A percentile compares a stretch with the other conserved stretches of the same genome.
phyloP scores from a whole-genome alignment of 768 basidiomycete species.

The Xerocomellus amylosporus region DNA sequence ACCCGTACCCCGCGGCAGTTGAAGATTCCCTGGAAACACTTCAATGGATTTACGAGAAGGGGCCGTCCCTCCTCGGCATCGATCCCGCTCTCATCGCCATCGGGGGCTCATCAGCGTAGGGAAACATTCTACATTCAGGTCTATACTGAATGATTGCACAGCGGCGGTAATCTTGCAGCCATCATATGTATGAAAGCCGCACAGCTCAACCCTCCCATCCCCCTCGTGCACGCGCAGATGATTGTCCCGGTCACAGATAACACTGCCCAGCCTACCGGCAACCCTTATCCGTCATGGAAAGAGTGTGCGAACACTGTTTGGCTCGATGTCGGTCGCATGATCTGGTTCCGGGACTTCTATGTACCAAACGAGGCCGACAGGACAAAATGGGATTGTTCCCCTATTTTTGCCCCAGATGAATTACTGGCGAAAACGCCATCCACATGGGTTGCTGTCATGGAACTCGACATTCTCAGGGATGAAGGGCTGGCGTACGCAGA shows the following conservation, averaged over 20 bases:
- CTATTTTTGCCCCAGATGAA: constrained; percentile 62
- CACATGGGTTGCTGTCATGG: constrained; percentile 66
- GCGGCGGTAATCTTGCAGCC: constrained; percentile 71
- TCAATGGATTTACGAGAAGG: constrained; percentile 38
- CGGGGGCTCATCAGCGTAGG: constrained; percentile 70
- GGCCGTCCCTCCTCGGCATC: constrained; percentile 44
- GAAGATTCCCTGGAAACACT: constrained; percentile 38
- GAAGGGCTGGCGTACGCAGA: constrained; percentile 67
- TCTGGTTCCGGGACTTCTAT: constrained; percentile 72
- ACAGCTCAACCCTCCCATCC: constrained; percentile 45
- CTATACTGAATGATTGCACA: constrained; percentile 27
- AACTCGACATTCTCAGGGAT: constrained; percentile 65
- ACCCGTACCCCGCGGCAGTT: constrained; percentile 34
- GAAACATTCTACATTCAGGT: background rate
- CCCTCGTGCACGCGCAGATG: constrained; percentile 59
- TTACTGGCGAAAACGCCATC: constrained; percentile 50
- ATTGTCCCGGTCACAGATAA: constrained; percentile 78
- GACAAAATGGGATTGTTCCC: constrained; percentile 69
- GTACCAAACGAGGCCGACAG: constrained; percentile 59
- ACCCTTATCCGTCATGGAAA: constrained; percentile 49
- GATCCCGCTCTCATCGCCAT: constrained; percentile 57
- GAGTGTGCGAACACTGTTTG: constrained; percentile 61
- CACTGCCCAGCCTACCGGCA: constrained; percentile 47
- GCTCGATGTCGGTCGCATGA: constrained; percentile 61
- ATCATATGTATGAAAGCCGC: constrained; percentile 65